phyloP scores from a whole-genome alignment of 441 rosid species.

The Populus hybrid region DNA sequence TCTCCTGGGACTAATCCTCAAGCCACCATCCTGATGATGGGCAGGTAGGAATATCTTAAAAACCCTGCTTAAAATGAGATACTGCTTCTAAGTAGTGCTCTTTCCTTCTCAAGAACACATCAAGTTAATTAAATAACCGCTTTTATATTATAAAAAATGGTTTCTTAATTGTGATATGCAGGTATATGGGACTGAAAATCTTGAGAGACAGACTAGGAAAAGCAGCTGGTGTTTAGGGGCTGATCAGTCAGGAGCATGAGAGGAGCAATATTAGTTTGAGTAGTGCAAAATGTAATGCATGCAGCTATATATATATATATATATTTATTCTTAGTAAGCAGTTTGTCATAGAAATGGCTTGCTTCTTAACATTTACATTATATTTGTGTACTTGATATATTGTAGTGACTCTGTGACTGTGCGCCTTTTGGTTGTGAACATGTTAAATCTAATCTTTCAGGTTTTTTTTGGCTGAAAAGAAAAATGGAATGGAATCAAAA shows the following conservation, averaged over 20 bases:
- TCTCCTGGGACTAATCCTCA: constrained; percentile 99
- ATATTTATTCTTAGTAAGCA: constrained; percentile 20
- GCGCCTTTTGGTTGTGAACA: neutral
- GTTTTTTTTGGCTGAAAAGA: neutral
- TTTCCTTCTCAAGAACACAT: neutral
- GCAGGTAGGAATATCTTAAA: constrained; percentile 48
- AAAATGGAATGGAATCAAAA: neutral
- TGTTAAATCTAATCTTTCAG: neutral
- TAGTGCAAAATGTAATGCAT: constrained; percentile 15
- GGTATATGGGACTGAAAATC: constrained; percentile 93
- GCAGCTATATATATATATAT: neutral
- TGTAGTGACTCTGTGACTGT: neutral
- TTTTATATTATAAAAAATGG: too few species aligned
- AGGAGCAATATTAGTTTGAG: constrained; percentile 11
- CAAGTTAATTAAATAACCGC: too few species aligned
- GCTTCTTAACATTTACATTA: neutral
- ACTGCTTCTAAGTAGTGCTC: neutral
- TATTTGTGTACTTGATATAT: neutral
- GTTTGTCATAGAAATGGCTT: constrained; percentile 8
- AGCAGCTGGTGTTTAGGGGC: constrained; percentile 48
- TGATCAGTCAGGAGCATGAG: constrained; percentile 14
- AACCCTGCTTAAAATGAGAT: neutral
- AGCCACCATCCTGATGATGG: constrained; percentile 94
- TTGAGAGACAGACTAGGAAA: constrained; percentile 73
- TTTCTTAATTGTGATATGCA: constrained; percentile 30